Evolutionary conservation across 495 filamentous ascomycete genomes (phyloP), one percentile per base, ranked within the genome.

Genomic region (Parmelia sp.): DNA sequence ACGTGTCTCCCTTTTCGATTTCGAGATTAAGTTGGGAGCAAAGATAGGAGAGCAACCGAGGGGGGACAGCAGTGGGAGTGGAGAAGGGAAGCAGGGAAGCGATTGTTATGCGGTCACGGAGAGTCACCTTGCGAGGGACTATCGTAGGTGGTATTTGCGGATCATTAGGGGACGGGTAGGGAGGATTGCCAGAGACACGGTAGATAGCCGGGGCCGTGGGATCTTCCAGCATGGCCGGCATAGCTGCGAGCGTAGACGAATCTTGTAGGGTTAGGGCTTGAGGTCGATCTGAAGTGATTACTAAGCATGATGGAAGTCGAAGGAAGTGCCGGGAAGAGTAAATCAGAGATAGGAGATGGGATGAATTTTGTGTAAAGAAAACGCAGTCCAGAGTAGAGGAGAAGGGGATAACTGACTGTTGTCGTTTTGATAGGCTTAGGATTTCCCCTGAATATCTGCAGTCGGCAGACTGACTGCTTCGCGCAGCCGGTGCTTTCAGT

Each of bases 1-100:
- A 98, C 3, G 95, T 97, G 72, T 98, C 92, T 40, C 94, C 94
- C 72, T 90, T 89, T 72, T 96, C 91, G 68, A 98, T 96, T 74
- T 98, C 94, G 73, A 89, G 88, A 73, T 93, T 95, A 68, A 97
- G 80, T 74, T 96, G 90, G 68, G 91, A 87, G 55, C 82, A 86
- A 45, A 98, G 87, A 72, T 95, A 95, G 58, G 78, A 80, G 33
- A 97, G 78, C 31, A 97, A 79, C 4, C 86, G 85, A 31, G 82
- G 74, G 21, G 94, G 92, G 8, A 96, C 85, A 64, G 92, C 82
- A 58, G 83, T 78, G 33, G 83, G 80, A 25, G 89, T 88, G 40
- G 86, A 84, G 73, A 97, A 92, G 12, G 94, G 94, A 51, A 97
- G 82, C 61, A 98, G 80, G 11, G 94, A 96, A 23, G 94, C 94